Evolutionary conservation across 148 eudicot species (phyloP).

Genomic region (Nyssa sinensis): DNA sequence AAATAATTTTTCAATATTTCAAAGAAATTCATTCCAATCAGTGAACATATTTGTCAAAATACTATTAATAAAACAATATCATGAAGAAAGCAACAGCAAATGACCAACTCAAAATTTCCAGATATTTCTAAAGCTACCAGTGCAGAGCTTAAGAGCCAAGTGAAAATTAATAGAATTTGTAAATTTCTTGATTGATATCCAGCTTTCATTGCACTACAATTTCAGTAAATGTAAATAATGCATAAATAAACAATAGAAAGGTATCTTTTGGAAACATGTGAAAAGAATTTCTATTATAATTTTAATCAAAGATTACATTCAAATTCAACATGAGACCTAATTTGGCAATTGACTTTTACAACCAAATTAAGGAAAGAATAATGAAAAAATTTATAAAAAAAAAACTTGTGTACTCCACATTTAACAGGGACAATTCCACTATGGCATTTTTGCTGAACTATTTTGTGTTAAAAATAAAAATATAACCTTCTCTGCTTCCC

Average conservation of each 20-base stretch:
- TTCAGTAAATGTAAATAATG: neutral
- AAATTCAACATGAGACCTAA: neutral
- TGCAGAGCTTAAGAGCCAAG: no score
- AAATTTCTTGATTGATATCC: neutral
- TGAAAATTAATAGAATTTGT: no score
- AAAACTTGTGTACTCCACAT: neutral
- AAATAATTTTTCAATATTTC: no score
- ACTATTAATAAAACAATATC: no score
- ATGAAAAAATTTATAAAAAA: neutral
- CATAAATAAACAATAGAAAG: neutral
- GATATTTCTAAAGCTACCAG: no score
- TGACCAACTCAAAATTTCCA: no score
- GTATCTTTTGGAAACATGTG: neutral
- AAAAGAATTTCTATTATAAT: neutral
- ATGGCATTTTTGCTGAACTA: neutral
- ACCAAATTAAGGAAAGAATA: neutral
- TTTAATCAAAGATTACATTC: neutral
- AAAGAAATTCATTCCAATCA: no score
- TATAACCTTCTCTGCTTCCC: conserved; percentile 4
- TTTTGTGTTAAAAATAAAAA: neutral
- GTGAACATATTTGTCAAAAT: no score
- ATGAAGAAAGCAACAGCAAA: no score
- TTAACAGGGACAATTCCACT: neutral
- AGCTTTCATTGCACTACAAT: neutral
- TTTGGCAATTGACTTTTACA: neutral